Base-by-base conservation (phyloP, 140 eudicot species). In the Cichorium intybus region DNA sequence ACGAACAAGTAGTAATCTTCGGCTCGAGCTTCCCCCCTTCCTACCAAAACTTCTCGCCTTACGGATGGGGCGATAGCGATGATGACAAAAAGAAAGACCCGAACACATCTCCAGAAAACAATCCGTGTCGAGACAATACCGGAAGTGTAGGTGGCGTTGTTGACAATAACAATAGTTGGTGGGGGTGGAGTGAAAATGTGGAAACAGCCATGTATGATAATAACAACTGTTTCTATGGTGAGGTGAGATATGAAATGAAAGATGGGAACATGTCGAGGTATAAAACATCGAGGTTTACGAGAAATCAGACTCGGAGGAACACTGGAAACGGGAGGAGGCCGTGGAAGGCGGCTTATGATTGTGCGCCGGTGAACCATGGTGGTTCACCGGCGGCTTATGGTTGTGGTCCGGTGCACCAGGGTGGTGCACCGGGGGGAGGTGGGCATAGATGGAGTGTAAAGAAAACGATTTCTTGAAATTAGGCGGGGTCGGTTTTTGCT, bases 41-140 rank as follows among this genome's bases (percentile, higher is more conserved):
- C 0, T 64, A 76, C 31, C 76, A 77, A 58, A 65, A 52, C 20
- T 79, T 67, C 50, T 61, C 81, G 20, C 20, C 79, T 45, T 27
- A 68, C 7, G 89, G 95, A 27, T 79, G 89, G 86, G 90, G 87
- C 21, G 86, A 80, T 29, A 56, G 47, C 8, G 84, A 71, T 61
- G 84, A 80, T 39, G 69, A 73, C 5, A 28, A 72, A 5, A 75
- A 66, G 56, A 71, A 35, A 24, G 62, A 50, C 27, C 50, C 23
- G 16, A 24, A 62, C 14, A 47, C 70, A 1, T 47, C 57, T 17
- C 29, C 61, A 7, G 68, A 60, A 22, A 33, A 29, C 29, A 65
- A 23, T 48, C 26, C 9, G 29, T 53, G 37, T 4, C 68, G 76
- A 79, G 64, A 69, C 50, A 24, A 26, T 0, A 49, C 64, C 68